phyloP scores from a whole-genome alignment of 169 alveolate genomes.

The Eimeria brunetti region DNA sequence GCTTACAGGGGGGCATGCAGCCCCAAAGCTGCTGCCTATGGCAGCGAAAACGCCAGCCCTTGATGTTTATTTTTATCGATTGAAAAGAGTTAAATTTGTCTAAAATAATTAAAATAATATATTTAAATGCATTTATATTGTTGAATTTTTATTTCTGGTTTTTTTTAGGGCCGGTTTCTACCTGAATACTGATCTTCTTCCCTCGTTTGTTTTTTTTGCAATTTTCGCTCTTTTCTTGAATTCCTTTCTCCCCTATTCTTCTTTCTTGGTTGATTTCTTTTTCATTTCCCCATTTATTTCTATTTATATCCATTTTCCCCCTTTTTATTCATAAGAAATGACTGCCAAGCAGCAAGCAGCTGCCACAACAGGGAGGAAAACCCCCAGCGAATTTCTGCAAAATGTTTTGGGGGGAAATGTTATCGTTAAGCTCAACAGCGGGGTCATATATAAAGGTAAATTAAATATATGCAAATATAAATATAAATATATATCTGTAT shows the following conservation, averaged over 20 bases:
- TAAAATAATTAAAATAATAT: neutral
- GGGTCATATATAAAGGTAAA: conserved; percentile 77
- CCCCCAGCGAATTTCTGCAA: conserved; percentile 82
- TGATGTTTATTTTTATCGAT: no score
- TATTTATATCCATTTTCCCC: neutral
- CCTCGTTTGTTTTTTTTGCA: no score
- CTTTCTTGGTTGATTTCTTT: neutral
- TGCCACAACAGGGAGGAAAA: conserved; percentile 54
- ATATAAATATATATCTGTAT: no score
- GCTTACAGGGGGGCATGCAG: neutral
- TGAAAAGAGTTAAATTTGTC: neutral
- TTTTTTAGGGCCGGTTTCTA: no score
- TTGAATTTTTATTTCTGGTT: no score
- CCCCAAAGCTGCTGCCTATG: neutral
- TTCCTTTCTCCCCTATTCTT: no score
- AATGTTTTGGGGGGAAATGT: conserved; percentile 76
- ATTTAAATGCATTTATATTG: no score
- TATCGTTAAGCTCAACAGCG: conserved; percentile 79
- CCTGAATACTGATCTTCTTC: no score
- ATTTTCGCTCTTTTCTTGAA: no score
- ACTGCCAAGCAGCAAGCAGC: conserved; percentile 42
- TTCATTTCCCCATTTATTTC: neutral
- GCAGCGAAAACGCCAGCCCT: neutral
- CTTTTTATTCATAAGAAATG: neutral
- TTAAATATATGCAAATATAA: no score